phyloP scores from a whole-genome alignment of 306 rosid species.

The Cotoneaster glaucophyllus region DNA sequence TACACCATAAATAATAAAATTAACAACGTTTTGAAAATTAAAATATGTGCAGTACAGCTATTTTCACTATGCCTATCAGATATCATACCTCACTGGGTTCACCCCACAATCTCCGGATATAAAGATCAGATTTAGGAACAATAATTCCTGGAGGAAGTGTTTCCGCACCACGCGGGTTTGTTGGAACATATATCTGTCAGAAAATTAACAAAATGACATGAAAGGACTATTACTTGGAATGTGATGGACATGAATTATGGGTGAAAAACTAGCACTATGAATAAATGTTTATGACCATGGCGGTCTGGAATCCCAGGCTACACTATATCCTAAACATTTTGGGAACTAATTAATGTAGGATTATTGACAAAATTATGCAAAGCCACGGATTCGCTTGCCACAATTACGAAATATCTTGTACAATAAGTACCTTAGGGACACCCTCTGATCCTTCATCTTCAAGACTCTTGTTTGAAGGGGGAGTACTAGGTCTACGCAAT shows the following conservation, averaged over 20 bases:
- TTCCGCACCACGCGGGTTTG: slow-evolving; percentile 96
- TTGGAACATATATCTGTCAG: slow-evolving; percentile 59
- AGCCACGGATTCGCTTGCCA: background rate
- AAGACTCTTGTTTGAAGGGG: slow-evolving; percentile 27
- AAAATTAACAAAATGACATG: slow-evolving; percentile 5
- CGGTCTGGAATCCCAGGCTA: background rate
- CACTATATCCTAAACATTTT: background rate
- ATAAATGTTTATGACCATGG: background rate
- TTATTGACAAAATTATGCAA: background rate
- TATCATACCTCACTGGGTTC: slow-evolving; percentile 83
- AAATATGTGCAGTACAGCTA: background rate
- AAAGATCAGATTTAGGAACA: slow-evolving; percentile 75
- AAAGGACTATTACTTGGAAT: background rate
- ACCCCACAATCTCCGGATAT: slow-evolving; percentile 91
- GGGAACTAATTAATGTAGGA: background rate
- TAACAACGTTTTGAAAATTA: background rate
- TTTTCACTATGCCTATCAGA: slow-evolving; percentile 10
- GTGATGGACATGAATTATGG: background rate
- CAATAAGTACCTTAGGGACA: slow-evolving; percentile 52
- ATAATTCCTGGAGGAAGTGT: slow-evolving; percentile 81
- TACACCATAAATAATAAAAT: background rate
- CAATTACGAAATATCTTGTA: background rate
- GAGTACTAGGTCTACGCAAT: slow-evolving; percentile 39
- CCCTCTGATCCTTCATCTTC: slow-evolving; percentile 50
- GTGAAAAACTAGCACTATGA: background rate